Evolutionary conservation across 202 grass and related monocot genomes (phyloP), one percentile per base, ranked within the genome.

Genomic region (Schoenoplectus triqueter): DNA sequence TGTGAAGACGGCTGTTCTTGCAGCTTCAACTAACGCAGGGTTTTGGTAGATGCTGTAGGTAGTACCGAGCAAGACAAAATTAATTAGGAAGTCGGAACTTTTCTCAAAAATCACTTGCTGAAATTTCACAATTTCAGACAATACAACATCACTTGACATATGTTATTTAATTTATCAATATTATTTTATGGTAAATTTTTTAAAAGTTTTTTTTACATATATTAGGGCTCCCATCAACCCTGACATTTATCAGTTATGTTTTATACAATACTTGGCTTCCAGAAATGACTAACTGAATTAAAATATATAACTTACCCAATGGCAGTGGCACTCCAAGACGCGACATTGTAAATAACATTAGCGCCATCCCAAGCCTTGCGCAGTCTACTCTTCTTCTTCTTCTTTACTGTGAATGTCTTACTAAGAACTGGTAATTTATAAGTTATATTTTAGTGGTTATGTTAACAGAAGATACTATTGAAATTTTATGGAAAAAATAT

Each of bases 261-360:
- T 31, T 31, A 31, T 31, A 31, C 31, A 31, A 20, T 59, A 20
- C 0, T 10, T 51, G 21, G 66, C 45, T 51, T 13, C n/a, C 62
- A 72, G 21, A 54, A 70, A 40, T 61, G 39, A 55, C 40, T 50
- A 77, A 75, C 6, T 60, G 80, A 76, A 57, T 76, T 63, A 42
- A 13, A 76, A 31, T 31, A 31, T 31, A 31, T 47, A 90, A 84
- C 75, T 80, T 91, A 95, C 95, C 93, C 90, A 85, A 95, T 68
- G 85, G 95, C 93, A 76, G 95, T 98, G 45, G 95, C 91, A 77
- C 95, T 84, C 93, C 95, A 95, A 69, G 95, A 98, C 81, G 93
- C 90, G 47, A 92, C 83, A 72, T 95, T 98, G 69, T 98, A 98
- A 63, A 94, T 61, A 41, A 91, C 87, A 92, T 89, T 89, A 71